Evolutionary conservation across 805 yeast genomes (phyloP), one percentile per base, ranked within the genome.

Genomic region (Starmerella cellae): DNA sequence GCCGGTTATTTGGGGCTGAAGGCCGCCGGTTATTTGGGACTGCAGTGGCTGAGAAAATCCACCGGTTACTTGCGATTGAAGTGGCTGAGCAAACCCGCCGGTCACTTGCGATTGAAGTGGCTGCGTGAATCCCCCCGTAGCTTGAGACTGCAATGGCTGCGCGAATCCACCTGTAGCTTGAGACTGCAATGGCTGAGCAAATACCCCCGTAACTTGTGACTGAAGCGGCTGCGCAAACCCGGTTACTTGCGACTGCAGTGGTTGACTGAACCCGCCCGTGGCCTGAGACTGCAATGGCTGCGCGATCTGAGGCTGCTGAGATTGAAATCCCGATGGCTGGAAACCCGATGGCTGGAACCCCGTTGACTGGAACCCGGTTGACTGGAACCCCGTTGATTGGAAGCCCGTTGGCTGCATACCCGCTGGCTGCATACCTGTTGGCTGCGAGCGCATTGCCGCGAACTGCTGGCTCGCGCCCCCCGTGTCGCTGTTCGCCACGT

Each of bases 401-500:
- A 32, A 34, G 16, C 62, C 62, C 5, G 60, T 62, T 1, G 40
- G 37, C 44, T 56, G 62, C 4, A 59, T 49, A 49, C 68, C 66
- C 11, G 62, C 58, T 47, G 54, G 54, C 55, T 53, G 63, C 51
- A 30, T 16, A n/a, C 50, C 50, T 11, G 44, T 44, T 2, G 27
- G 30, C 41, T 42, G 48, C 21, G 34, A 29, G 28, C 43, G 44
- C 23, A 46, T 23, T 39, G 19, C 18, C 26, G 29, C 37, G n/a
- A 46, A 36, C 43, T 38, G 43, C 38, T 43, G 38, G 22, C 13
- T 26, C 18, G 26, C 19, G 6, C 29, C 4, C 13, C 21, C 8
- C 9, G 35, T 5, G 5, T 27, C 24, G 9, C 53, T 16, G 35
- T 78, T 88, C 1, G 82, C 84, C 40, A 83, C 74, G 39, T 75